Percentiles rank a stretch among this genome's conserved stretches.
phyloP scores from a whole-genome alignment of 169 alveolate genomes.

The Hammondia hammondi region DNA sequence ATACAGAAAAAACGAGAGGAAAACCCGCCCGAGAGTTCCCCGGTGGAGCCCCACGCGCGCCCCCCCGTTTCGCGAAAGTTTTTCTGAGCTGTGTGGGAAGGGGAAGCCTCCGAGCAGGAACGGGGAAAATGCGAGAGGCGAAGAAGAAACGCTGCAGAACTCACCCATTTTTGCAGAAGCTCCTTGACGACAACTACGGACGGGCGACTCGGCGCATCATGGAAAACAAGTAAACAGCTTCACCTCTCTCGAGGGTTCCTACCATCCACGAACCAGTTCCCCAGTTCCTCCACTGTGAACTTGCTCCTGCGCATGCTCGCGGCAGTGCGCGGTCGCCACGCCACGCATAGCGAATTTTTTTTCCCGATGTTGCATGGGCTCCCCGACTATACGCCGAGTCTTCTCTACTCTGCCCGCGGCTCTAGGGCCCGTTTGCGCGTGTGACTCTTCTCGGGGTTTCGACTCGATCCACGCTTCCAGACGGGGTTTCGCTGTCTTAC shows the following conservation, averaged over 20 bases:
- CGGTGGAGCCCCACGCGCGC: background rate
- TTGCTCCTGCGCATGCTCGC: no score
- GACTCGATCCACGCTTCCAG: no score
- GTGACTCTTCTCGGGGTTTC: no score
- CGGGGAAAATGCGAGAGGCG: no score
- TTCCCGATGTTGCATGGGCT: background rate
- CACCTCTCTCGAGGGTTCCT: background rate
- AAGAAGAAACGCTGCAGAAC: background rate
- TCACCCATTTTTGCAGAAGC: slow-evolving; percentile 2
- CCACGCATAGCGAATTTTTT: background rate
- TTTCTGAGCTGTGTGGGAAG: background rate
- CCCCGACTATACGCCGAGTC: no score
- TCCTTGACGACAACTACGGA: background rate
- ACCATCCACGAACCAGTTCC: background rate
- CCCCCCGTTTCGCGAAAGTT: background rate
- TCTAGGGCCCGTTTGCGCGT: no score
- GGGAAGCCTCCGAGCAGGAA: background rate
- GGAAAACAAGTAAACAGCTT: background rate
- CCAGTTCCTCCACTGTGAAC: no score
- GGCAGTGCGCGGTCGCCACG: no score
- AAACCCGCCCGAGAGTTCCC: background rate
- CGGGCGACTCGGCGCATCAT: background rate
- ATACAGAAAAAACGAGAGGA: background rate
- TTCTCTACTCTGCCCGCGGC: no score
- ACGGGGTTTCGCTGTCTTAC: no score